phyloP scores from a whole-genome alignment of 352 stramenopile species.

The Phytopythium cucurbitacearum region DNA sequence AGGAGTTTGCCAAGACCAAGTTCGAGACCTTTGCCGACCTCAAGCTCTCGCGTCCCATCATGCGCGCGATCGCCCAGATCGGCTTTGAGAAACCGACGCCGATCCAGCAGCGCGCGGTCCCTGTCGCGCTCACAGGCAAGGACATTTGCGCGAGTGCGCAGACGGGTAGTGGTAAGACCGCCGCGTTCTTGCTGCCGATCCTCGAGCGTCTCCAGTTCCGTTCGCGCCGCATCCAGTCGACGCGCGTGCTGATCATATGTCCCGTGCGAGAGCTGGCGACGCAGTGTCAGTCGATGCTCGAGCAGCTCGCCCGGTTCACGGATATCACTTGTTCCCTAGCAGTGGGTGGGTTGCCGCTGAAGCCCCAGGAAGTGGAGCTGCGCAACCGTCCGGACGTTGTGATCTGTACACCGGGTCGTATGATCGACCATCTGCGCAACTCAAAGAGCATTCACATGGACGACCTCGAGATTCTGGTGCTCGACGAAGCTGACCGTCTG shows the following conservation, averaged over 20 bases:
- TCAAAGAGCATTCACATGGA: constrained; percentile 96
- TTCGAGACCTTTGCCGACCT: constrained; percentile 95
- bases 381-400: constrained; percentile 95
- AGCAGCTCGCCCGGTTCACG: constrained; percentile 94
- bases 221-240: constrained; percentile 79
- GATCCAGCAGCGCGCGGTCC: constrained; percentile 93
- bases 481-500: constrained; percentile 93
- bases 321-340: constrained; percentile 92
- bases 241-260: constrained; percentile 95
- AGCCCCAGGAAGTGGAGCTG: constrained; percentile 95
- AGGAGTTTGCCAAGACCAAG: constrained; percentile 78
- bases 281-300: constrained; percentile 95
- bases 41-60: constrained; percentile 95
- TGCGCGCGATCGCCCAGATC: constrained; percentile 95
- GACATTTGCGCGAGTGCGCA: constrained; percentile 98
- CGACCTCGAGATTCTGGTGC: constrained; percentile 96
- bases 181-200: constrained; percentile 97
- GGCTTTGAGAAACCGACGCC: constrained; percentile 96
- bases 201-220: constrained; percentile 96
- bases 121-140: constrained; percentile 91
- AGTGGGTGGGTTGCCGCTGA: constrained; percentile 90
- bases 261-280: constrained; percentile 97
- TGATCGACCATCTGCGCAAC: constrained; percentile 98
- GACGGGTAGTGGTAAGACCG: constrained; percentile 98
- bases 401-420: constrained; percentile 96